These are phyloP conservation scores for Begonia peltatifolia DNA, from an alignment of 306 rosid genomes.

Conservation along the genomic window DNA sequence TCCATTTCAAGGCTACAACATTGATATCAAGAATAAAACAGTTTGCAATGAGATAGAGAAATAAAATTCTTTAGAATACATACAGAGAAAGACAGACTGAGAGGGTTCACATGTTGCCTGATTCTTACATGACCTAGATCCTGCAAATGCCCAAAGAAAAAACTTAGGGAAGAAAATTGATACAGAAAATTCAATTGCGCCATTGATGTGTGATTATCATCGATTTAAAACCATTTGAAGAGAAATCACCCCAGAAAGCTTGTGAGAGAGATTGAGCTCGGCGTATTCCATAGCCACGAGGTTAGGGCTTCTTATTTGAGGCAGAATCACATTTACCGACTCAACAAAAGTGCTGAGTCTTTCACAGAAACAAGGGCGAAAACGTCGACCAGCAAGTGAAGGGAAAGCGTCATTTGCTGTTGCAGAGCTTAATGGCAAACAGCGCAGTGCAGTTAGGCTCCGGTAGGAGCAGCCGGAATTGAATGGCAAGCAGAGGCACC, in stretches of 20 bases:
- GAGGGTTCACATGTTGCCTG: constrained; percentile 93
- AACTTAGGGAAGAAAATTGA: no score
- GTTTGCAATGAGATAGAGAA: constrained; percentile 1
- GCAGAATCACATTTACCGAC: constrained; percentile 5
- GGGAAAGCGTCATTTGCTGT: constrained; percentile 5
- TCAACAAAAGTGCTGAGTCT: constrained; percentile 11
- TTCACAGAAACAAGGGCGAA: constrained; percentile 6
- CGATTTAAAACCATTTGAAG: not conserved
- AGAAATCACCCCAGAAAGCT: constrained; percentile 12
- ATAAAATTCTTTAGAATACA: constrained; percentile 14
- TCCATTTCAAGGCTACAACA: not conserved
- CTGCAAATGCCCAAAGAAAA: constrained; percentile 26
- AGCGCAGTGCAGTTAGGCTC: not conserved
- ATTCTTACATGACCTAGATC: constrained; percentile 69
- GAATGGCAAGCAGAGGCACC: constrained; percentile 14
- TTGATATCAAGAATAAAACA: not conserved
- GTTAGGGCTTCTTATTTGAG: constrained; percentile 33
- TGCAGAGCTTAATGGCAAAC: constrained; percentile 1
- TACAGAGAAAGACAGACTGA: constrained; percentile 65
- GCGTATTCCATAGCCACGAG: constrained; percentile 71
- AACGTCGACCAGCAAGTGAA: not conserved
- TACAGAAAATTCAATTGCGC: no score
- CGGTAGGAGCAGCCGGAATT: not conserved
- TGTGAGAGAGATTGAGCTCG: constrained; percentile 66
- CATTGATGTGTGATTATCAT: no score